Base-by-base conservation (phyloP, 1,284 basidiomycete species). In the Flammula alnicola region DNA sequence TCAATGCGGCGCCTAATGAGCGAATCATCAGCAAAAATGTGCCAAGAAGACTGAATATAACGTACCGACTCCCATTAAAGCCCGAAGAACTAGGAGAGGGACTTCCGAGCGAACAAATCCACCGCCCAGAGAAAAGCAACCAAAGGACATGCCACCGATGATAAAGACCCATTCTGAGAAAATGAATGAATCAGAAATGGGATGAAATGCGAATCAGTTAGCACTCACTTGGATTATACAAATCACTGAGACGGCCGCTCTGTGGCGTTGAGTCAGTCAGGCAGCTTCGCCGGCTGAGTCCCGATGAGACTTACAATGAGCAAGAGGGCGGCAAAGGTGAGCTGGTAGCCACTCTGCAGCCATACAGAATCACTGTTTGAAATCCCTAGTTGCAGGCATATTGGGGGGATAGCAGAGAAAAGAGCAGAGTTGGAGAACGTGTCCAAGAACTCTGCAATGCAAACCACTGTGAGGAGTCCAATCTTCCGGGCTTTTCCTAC, bases 301-400 rank as follows among this genome's bases (percentile, higher is more conserved):
- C 4, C 26, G 17, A 31, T 4, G 45, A 35, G 16, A 62, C 62
- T 11, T 54, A 67, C 66, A 16, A 62, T 42, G 27, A 66, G 61
- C 8, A 67, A 58, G 30, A 73, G 66, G 11, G 70, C 56, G 4
- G 72, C 67, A 51, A 70, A 73, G 1, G 71, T 74, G 23, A 74
- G 55, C 46, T 69, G 64, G 55, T 66, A 73, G 6, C 65, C 68
- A 50, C 67, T 65, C 20, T 70, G 56, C 16, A 72, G 33, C 71
- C 72, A 73, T 35, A 64, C 65, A 7, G 62, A 51, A 23, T 69
- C 58, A 44, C 51, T 58, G 31, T 59, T 55, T 3, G 51, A 48
- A 20, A 68, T 63, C 5, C 52, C 37, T 5, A 69, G 54, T 20
- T 60, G 48, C 1, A 38, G 31, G 8, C 56, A 51, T n/a, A 69